Percentiles rank a stretch among this genome's conserved stretches.
These are phyloP conservation scores for Colletotrichum falcatum DNA, from an alignment of 2,329 filamentous ascomycete genomes.

Conservation along the genomic window DNA sequence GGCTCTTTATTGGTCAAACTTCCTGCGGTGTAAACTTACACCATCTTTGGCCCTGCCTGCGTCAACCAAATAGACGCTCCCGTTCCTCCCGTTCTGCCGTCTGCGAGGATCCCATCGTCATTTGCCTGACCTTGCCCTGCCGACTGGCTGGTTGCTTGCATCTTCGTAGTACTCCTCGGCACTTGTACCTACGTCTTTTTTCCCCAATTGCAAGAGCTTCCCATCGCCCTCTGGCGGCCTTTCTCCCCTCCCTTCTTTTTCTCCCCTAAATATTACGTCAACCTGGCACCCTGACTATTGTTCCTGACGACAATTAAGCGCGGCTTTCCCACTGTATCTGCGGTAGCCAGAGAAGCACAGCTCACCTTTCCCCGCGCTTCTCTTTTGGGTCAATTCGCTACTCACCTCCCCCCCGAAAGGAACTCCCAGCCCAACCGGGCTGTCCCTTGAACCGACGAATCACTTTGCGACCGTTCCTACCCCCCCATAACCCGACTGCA, in stretches of 20 bases:
- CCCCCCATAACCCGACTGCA: conserved; percentile 31
- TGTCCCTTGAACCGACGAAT: conserved; percentile 37
- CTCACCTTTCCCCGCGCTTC: conserved; percentile 26
- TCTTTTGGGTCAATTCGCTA: conserved; percentile 25
- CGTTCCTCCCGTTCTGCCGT: conserved; percentile 17
- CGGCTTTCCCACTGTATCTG: conserved; percentile 23
- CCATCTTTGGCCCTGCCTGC: conserved; percentile 25
- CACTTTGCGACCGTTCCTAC: conserved; percentile 36
- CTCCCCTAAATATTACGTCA: conserved; percentile 21
- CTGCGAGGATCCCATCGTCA: conserved; percentile 12
- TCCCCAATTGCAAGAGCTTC: conserved; percentile 9
- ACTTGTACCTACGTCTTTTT: conserved; percentile 10
- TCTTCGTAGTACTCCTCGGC: conserved; percentile 21
- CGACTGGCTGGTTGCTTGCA: conserved; percentile 20
- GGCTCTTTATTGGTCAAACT: conserved; percentile 31
- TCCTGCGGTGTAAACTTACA: conserved; percentile 37
- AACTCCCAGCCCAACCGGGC: conserved; percentile 23
- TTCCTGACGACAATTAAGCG: conserved; percentile 38
- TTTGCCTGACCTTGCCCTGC: conserved; percentile 10
- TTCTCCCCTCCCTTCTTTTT: neutral
- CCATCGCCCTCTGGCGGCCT: neutral
- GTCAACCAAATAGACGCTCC: conserved; percentile 34
- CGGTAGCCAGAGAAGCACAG: conserved; percentile 13
- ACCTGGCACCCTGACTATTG: conserved; percentile 33
- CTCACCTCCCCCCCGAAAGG: conserved; percentile 21